Evolutionary conservation across 2,329 filamentous ascomycete genomes (phyloP), one percentile per base, ranked within the genome.

Genomic region (Scopulariopsis brevicaulis): DNA sequence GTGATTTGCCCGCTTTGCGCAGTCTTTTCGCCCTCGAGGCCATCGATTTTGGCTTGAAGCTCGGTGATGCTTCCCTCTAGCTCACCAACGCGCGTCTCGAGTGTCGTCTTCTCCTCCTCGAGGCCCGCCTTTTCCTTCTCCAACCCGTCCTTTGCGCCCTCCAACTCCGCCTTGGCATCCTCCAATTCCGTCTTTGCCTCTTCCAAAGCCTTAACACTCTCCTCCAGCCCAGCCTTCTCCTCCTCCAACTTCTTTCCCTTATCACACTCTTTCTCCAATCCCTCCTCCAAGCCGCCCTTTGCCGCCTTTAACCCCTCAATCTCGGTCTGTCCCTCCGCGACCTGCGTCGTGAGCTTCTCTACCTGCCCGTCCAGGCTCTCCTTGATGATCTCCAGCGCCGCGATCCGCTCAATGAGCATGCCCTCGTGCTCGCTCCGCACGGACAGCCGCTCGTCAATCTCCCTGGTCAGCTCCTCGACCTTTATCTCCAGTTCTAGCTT

Each of bases 361-460:
- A 57, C 20, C 37, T 57, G 55, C 20, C 32, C 20, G 25, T 57
- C 55, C 18, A 58, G 18, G 12, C 51, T 54, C 52, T 58, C 56
- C 8, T 54, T 52, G 24, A 54, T 35, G 14, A 58, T 46, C n/a
- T 58, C 50, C 51, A 46, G 56, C 15, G 56, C 51, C 4, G 56
- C 56, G 51, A 58, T 28, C 15, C 56, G 56, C 52, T 54, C 51
- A 24, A 58, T 58, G 10, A 58, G 24, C n/a, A 54, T 4, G 18
- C n/a, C 43, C 56, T 58, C 56, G 35, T 58, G 56, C 35, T 58
- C 56, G 25, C 20, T 54, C 22, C 56, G 56, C 14, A 54, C 37
- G 11, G 35, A 22, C 20, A 48, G 24, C 6, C 52, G 24, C 25
- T 34, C 32, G 8, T 48, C 40, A 22, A 58, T 48, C 52, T 58